phyloP scores from a whole-genome alignment of 768 basidiomycete genomes.

The Suillus weaverae region DNA sequence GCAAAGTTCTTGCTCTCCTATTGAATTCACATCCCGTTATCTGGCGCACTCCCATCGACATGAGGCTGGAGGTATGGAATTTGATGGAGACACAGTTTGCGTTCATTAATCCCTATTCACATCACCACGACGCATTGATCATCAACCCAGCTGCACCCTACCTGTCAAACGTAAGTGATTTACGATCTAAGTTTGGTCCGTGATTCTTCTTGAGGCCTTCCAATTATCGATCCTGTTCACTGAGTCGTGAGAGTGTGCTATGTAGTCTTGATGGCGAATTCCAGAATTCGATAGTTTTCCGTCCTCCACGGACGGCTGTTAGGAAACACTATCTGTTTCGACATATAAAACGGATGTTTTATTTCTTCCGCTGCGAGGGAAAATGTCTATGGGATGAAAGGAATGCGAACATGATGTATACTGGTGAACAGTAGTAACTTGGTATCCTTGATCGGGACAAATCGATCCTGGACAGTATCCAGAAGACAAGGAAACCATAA shows the following conservation, averaged over 20 bases:
- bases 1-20: neutral
- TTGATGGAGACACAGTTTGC: neutral
- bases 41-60: neutral
- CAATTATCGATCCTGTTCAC: neutral
- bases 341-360: neutral
- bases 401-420: neutral
- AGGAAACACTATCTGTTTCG: neutral
- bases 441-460: neutral
- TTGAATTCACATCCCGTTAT: neutral
- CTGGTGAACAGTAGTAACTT: neutral
- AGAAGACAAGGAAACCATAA: neutral
- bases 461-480: neutral
- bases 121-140: neutral
- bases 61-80: neutral
- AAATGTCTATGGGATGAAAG: neutral
- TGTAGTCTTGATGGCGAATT: neutral
- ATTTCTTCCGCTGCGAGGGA: conserved; percentile 1
- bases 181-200: neutral
- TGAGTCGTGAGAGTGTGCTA: neutral
- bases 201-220: neutral
- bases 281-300: neutral
- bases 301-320: neutral
- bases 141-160: neutral
- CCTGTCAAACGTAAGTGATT: neutral
- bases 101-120: neutral